Base-by-base conservation (phyloP, 192 early-diverging fungal species). In the Coemansia sp. region DNA sequence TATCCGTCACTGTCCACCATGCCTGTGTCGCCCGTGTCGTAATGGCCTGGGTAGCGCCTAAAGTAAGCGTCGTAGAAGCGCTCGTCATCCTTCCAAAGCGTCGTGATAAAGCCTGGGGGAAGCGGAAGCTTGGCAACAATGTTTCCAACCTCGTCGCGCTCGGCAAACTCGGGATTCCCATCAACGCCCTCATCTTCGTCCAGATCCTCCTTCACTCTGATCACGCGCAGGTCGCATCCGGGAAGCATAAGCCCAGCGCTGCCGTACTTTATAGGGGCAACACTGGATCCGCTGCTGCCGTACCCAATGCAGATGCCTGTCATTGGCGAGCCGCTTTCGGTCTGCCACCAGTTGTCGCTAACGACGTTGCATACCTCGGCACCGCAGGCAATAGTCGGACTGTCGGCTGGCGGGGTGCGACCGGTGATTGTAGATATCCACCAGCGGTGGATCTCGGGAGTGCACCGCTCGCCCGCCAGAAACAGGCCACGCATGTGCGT, bases 331-430 rank as follows among this genome's bases (percentile, higher is more conserved):
- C 94, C 93, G 45, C 88, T 91, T 62, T 96, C 94, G 0, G 94
- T 94, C 54, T 92, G 90, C 94, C 94, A 96, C 76, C 88, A 96
- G 68, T 93, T 91, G 77, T 96, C 94, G 63, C 89, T 87, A 7
- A 95, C 85, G 46, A 87, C 85, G 41, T 73, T 74, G 54, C 61
- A 41, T 5, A 83, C 61, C 3, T 74, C 75, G 7, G 84, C 61
- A 14, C 66, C 72, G 43, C 75, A 75, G 2, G 46, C 42, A 16
- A 79, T 25, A 0, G 67, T 68, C 4, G 49, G 25, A 2, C 67
- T 64, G 9, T 70, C 63, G 7, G 63, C 56, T 3, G 67, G 37
- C 6, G 64, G 67, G 10, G 25, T 41, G 48, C 70, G 70, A 0
- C 76, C 81, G 4, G 81, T 73, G 45, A 84, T 79, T 2, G 76